A percentile compares a stretch with the other conserved stretches of the same genome.
These are phyloP conservation scores for Beauveria australis DNA, from an alignment of 2,329 filamentous ascomycete species.

Conservation along the genomic window DNA sequence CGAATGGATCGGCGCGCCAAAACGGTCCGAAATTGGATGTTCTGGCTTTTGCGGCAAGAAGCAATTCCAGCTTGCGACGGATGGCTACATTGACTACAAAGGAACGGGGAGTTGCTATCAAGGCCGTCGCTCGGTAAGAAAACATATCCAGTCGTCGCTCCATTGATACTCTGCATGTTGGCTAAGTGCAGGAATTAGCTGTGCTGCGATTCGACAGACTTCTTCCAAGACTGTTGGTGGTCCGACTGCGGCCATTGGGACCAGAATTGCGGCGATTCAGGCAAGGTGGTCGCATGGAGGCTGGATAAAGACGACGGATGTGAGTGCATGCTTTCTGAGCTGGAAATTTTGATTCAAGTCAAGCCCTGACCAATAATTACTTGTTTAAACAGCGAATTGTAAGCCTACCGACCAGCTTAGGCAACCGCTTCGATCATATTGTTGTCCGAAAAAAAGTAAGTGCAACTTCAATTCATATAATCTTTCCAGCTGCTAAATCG, in stretches of 20 bases:
- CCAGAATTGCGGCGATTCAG: background rate
- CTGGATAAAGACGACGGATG: background rate
- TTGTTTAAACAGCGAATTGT: background rate
- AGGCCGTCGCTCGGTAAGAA: background rate
- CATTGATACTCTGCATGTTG: background rate
- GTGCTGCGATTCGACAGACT: constrained; percentile 17
- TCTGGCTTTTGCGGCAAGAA: constrained; percentile 11
- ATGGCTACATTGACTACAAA: constrained; percentile 12
- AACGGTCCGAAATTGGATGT: constrained; percentile 16
- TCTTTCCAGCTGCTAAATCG: background rate
- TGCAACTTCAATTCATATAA: background rate
- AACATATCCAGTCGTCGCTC: too few species aligned
- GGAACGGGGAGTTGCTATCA: constrained; percentile 12
- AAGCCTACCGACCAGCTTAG: background rate
- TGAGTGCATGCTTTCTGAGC: background rate
- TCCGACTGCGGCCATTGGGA: constrained; percentile 12
- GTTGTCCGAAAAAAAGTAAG: constrained; percentile 11
- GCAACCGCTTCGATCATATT: background rate
- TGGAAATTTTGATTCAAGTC: background rate
- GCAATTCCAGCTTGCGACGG: constrained; percentile 13
- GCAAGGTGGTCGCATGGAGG: background rate
- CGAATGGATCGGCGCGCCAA: constrained; percentile 19
- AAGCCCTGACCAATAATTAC: background rate
- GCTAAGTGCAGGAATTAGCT: background rate
- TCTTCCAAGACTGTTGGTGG: constrained; percentile 18